Conservation (phyloP, 352 stramenopile genomes). For the Vaucheria bursata region DNA sequence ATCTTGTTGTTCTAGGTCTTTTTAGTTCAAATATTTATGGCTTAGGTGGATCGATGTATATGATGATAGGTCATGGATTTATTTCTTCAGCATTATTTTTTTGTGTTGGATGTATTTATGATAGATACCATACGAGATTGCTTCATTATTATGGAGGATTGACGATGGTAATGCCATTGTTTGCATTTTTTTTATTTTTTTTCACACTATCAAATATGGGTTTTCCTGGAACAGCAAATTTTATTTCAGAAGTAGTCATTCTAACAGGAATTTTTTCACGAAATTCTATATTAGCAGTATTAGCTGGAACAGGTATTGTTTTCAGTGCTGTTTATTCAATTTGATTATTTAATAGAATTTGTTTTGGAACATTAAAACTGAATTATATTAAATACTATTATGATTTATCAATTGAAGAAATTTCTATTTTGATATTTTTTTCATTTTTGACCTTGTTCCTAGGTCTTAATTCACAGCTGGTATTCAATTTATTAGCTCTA, state of each 20-base stretch:
- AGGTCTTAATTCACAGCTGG: neutral
- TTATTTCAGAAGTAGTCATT: conserved; percentile 52
- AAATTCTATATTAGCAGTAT: conserved; percentile 41
- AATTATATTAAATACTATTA: conserved; percentile 13
- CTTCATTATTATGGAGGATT: conserved; percentile 49
- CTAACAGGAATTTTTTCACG: conserved; percentile 48
- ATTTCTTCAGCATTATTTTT: conserved; percentile 52
- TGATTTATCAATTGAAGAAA: conserved; percentile 8
- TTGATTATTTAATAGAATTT: conserved; percentile 45
- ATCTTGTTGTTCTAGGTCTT: conserved; percentile 51
- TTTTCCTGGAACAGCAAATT: conserved; percentile 41
- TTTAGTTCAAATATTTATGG: conserved; percentile 52
- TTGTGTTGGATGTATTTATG: conserved; percentile 49
- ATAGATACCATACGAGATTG: conserved; percentile 51
- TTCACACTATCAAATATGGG: conserved; percentile 51
- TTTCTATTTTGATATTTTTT: neutral
- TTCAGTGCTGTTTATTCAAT: conserved; percentile 50
- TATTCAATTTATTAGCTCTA: neutral
- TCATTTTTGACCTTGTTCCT: conserved; percentile 7
- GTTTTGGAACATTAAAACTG: conserved; percentile 18
- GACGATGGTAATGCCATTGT: conserved; percentile 45
- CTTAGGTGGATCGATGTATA: conserved; percentile 48
- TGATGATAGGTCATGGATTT: conserved; percentile 54
- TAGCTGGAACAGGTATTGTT: conserved; percentile 49
- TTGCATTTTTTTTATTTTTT: conserved; percentile 49